These are phyloP conservation scores for Phoma herbarum DNA, from an alignment of 2,329 filamentous ascomycete genomes.

Conservation along the genomic window DNA sequence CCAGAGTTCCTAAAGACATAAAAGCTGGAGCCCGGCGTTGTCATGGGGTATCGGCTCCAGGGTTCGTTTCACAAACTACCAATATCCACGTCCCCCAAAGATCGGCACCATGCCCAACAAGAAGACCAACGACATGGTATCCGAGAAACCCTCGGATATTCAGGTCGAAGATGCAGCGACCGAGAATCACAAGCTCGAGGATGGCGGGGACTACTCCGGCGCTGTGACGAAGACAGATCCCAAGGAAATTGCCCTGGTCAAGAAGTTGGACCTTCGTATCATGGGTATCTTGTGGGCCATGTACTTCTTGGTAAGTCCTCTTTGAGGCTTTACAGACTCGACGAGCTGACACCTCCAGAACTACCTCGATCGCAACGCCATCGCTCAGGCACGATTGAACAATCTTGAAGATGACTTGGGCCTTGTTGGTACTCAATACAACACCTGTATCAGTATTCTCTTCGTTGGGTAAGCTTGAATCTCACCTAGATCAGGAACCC, in stretches of 20 bases:
- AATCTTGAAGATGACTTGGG: slow-evolving; percentile 59
- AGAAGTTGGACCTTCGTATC: slow-evolving; percentile 38
- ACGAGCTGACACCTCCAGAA: slow-evolving; percentile 15
- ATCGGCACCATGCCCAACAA: slow-evolving; percentile 5
- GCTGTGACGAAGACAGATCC: slow-evolving; percentile 37
- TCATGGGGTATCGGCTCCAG: not conserved
- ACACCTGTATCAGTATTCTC: slow-evolving; percentile 38
- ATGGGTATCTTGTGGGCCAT: slow-evolving; percentile 43
- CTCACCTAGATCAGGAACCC: too few species aligned
- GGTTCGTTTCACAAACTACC: not conserved
- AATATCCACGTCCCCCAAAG: not conserved
- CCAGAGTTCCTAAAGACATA: too few species aligned
- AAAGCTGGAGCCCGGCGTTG: not conserved
- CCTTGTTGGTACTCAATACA: too few species aligned
- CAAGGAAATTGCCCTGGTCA: slow-evolving; percentile 37
- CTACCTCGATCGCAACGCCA: slow-evolving; percentile 66
- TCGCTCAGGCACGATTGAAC: slow-evolving; percentile 69
- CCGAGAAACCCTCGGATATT: slow-evolving; percentile 1
- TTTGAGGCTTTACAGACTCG: too few species aligned
- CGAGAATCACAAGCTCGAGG: slow-evolving; percentile 8
- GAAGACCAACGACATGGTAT: not conserved
- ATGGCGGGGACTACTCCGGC: slow-evolving; percentile 32
- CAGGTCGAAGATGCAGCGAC: slow-evolving; percentile 4
- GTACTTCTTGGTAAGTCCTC: slow-evolving; percentile 47
- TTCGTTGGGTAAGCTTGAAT: slow-evolving; percentile 29